Evolutionary conservation across 2,329 filamentous ascomycete species (phyloP).

Genomic region (Xylariomycetidae sp.): DNA sequence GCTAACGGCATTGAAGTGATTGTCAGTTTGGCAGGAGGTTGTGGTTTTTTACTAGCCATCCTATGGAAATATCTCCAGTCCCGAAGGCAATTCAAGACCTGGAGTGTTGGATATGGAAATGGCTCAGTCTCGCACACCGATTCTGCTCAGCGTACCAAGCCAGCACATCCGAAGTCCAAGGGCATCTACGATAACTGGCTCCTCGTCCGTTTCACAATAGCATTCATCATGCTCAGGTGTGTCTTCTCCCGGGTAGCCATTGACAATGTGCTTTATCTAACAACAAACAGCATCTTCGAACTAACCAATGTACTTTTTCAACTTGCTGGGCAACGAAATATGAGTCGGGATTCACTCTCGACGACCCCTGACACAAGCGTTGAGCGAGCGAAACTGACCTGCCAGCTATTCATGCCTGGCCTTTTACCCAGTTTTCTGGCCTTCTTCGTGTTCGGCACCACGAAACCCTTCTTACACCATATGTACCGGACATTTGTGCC

Average conservation of each 20-base stretch:
- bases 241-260: too few relatives aligned
- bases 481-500: neutral
- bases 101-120: neutral
- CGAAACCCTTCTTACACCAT: neutral
- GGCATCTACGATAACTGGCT: conserved; percentile 1
- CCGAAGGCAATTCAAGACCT: neutral
- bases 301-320: neutral
- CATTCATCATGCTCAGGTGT: neutral
- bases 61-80: neutral
- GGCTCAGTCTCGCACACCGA: neutral
- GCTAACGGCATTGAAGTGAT: neutral
- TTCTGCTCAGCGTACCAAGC: neutral
- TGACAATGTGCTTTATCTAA: too few relatives aligned
- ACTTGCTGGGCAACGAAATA: too few relatives aligned
- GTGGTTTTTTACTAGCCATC: neutral
- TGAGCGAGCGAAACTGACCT: too few relatives aligned
- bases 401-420: neutral
- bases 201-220: neutral
- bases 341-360: too few relatives aligned
- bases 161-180: neutral
- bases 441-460: neutral
- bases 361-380: too few relatives aligned
- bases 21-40: neutral
- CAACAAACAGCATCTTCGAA: neutral
- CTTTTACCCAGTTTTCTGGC: neutral